phyloP scores from a whole-genome alignment of 2,329 filamentous ascomycete species.

The Tolypocladium album region DNA sequence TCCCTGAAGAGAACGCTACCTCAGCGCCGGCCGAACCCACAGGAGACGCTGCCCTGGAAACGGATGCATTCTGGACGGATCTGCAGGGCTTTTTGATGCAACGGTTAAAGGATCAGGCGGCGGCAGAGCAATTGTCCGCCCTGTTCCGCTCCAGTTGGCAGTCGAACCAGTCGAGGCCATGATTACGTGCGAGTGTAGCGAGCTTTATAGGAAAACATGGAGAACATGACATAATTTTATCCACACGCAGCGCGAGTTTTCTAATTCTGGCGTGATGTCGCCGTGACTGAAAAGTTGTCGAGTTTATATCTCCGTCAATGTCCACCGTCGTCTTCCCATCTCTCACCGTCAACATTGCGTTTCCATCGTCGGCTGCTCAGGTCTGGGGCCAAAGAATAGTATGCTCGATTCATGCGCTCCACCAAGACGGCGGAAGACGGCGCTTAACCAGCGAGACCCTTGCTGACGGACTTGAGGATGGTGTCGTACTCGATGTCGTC shows the following conservation, averaged over 20 bases:
- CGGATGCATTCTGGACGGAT: slow-evolving; percentile 77
- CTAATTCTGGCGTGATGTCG: slow-evolving; percentile 17
- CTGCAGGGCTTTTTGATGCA: slow-evolving; percentile 71
- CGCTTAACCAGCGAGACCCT: slow-evolving; percentile 42
- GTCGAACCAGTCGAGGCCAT: slow-evolving; percentile 24
- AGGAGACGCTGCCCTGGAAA: slow-evolving; percentile 54
- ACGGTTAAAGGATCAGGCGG: slow-evolving; percentile 59
- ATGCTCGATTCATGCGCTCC: slow-evolving; percentile 15
- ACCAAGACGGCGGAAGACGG: slow-evolving; percentile 7
- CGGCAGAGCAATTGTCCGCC: slow-evolving; percentile 51
- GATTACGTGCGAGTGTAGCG: slow-evolving; percentile 1
- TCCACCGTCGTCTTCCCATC: slow-evolving; percentile 1
- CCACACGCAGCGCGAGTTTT: slow-evolving; percentile 8
- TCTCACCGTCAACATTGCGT: slow-evolving; percentile 14
- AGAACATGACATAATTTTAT: not conserved
- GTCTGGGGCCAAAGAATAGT: slow-evolving; percentile 11
- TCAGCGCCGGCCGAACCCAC: slow-evolving; percentile 13
- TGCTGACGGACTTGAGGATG: slow-evolving; percentile 57
- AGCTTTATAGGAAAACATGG: not conserved
- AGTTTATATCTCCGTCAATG: slow-evolving; percentile 2
- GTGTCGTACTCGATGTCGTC: slow-evolving; percentile 73
- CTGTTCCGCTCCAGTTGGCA: slow-evolving; percentile 67
- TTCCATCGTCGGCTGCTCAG: slow-evolving; percentile 13
- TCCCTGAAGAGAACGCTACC: slow-evolving; percentile 26
- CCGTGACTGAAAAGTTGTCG: slow-evolving; percentile 13